Evolutionary conservation across 345 rosid genomes (phyloP), one percentile per base, ranked within the genome.

Genomic region (Geranium brycei): DNA sequence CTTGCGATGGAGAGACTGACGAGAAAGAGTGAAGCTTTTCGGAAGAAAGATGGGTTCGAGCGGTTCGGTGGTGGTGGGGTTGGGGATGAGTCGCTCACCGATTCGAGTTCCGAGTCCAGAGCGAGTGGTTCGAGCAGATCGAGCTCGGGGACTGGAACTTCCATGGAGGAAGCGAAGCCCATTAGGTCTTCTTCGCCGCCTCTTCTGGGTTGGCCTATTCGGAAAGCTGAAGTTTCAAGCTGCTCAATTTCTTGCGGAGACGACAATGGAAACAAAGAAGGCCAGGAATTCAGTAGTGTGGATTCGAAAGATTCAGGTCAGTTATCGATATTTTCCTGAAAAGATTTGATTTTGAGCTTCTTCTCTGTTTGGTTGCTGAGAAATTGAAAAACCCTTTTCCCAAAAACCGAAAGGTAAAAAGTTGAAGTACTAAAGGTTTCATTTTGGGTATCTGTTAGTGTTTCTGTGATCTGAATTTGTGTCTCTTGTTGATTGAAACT

Each of bases 171-270:
- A 59, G 70, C 63, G 68, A 79, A 77, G 64, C 76, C 65, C 5
- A 57, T 13, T 11, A 75, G 65, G 19, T 73, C 85, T 66, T 70
- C 73, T 64, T 75, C 93, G 4, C 79, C 80, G 1, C 67, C 89
- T 67, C 84, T 83, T 64, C 69, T 93, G 66, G 99, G 99, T 62
- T 90, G 97, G 99, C 99, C 99, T 12, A 88, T 93, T 38, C 81
- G 82, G 76, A 86, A 83, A 76, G 84, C 97, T 32, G 82, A 78
- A 2, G 76, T 81, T 58, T 72, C 81, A 7, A 78, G 82, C 56
- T 77, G 67, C 62, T 77, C 81, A 0, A 66, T 62, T 68, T 75
- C 81, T 66, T 10, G 53, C 53, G 53, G 53, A 47, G 53, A 47
- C 14, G 74, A 79, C 57, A 67, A 51, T 65, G 74, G 64, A 47